Evolutionary conservation across 495 filamentous ascomycete genomes (phyloP), one percentile per base, ranked within the genome.

Genomic region (Oidiodendron maius): DNA sequence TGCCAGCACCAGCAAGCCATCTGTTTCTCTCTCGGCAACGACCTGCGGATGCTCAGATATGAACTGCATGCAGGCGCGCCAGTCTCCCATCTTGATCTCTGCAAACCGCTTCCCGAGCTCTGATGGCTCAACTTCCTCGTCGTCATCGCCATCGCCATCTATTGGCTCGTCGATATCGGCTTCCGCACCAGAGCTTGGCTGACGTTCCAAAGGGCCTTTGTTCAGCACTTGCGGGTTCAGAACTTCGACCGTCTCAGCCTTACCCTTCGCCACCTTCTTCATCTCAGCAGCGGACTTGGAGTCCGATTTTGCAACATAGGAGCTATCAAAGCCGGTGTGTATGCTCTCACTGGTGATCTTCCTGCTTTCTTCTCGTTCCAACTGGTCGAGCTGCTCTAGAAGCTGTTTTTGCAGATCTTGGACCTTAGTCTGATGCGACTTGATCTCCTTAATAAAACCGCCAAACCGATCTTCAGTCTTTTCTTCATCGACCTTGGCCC

Each of bases 331-430:
- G 10, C 93, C 93, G n/a, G 83, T 88, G 61, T 95, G 89, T 51
- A 95, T 79, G 52, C 75, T 67, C 56, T 97, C 94, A 58, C 89
- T 96, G 2, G 93, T 98, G 54, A 98, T 98, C 64, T 98, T 96
- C 53, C 77, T 75, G 36, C 73, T 65, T 60, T 96, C 91, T 47
- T 93, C 89, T 66, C 83, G 86, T 70, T 96, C 91, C 16, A 98
- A 69, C 64, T 88, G 76, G 5, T 72, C 84, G 43, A 97, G 72
- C 68, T 86, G 88, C 48, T 67, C 64, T 26, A 78, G 50, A 40
- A 96, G 67, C 55, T 96, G 75, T 44, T 72, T 75, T 60, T 96
- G 89, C 50, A 97, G 70, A 10, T 74, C 80, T 32, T 81, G 67
- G 45, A 97, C 86, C 62, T 94, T 90, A 20, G 70, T 61, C 50